phyloP scores from a whole-genome alignment of 2,329 filamentous ascomycete species.

The Microdochium paspali region DNA sequence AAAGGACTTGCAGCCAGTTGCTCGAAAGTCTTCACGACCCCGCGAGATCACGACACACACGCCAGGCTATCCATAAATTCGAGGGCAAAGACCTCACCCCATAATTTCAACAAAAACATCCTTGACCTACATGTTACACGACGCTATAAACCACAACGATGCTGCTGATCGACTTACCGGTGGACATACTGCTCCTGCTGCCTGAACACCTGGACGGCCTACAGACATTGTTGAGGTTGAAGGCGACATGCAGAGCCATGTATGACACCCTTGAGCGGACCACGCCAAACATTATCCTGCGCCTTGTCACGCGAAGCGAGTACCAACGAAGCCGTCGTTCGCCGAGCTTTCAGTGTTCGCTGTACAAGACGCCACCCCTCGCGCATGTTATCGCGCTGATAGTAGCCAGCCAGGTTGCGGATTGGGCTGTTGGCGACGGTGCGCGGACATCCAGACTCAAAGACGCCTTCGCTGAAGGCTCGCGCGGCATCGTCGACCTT shows the following conservation, averaged over 20 bases:
- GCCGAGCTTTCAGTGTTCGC: too few species aligned
- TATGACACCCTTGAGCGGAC: background rate
- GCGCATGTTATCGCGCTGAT: background rate
- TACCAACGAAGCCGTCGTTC: background rate
- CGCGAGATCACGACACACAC: too few species aligned
- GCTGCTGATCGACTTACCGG: background rate
- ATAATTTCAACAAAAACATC: too few species aligned
- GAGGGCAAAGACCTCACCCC: too few species aligned
- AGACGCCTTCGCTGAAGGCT: background rate
- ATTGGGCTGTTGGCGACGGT: background rate
- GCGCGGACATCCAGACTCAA: background rate
- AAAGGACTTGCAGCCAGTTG: too few species aligned
- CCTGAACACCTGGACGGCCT: background rate
- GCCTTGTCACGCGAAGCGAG: background rate
- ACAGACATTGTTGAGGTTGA: background rate
- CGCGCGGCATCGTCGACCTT: background rate
- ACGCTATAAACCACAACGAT: background rate
- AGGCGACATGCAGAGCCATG: background rate
- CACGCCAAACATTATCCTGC: background rate
- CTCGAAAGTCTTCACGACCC: too few species aligned
- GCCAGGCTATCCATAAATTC: too few species aligned
- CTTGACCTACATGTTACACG: constrained; percentile 12
- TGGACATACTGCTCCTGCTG: background rate
- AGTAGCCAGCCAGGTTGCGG: background rate
- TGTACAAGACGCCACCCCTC: too few species aligned